phyloP scores from a whole-genome alignment of 768 basidiomycete genomes.

The Trametopsis cervina region DNA sequence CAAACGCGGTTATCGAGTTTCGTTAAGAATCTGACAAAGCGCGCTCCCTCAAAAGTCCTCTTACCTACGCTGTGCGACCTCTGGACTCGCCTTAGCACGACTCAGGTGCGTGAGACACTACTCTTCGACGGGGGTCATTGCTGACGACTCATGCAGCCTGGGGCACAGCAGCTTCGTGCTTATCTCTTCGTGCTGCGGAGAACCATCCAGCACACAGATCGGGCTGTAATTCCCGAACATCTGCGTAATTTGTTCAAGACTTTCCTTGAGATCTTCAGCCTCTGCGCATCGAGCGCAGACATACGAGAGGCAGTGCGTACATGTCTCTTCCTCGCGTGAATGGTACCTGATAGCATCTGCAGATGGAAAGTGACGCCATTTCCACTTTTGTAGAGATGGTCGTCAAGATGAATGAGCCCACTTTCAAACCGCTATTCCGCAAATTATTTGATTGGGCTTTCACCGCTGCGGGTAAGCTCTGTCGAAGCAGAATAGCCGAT shows the following conservation, averaged over 20 bases:
- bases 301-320: slow-evolving; percentile 23
- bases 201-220: slow-evolving; percentile 55
- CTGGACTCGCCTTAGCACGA: slow-evolving; percentile 39
- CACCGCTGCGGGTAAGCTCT: slow-evolving; percentile 40
- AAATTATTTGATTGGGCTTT: slow-evolving; percentile 95
- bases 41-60: slow-evolving; percentile 57
- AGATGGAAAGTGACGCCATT: slow-evolving; percentile 53
- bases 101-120: slow-evolving; percentile 28
- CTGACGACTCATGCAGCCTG: slow-evolving; percentile 7
- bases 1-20: slow-evolving; percentile 34
- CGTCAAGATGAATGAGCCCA: slow-evolving; percentile 85
- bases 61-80: slow-evolving; percentile 56
- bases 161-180: slow-evolving; percentile 21
- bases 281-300: slow-evolving; percentile 30
- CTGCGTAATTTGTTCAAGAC: slow-evolving; percentile 65
- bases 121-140: too few relatives aligned
- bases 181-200: slow-evolving; percentile 70
- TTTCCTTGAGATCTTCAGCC: slow-evolving; percentile 73
- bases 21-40: slow-evolving; percentile 63
- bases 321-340: too few relatives aligned
- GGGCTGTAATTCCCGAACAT: slow-evolving; percentile 57
- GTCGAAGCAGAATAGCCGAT: not conserved
- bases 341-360: not conserved
- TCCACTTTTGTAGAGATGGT: slow-evolving; percentile 83
- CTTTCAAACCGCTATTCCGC: slow-evolving; percentile 89